Base-by-base conservation (phyloP, 345 rosid genomes). In the Ceriops zippeliana region DNA sequence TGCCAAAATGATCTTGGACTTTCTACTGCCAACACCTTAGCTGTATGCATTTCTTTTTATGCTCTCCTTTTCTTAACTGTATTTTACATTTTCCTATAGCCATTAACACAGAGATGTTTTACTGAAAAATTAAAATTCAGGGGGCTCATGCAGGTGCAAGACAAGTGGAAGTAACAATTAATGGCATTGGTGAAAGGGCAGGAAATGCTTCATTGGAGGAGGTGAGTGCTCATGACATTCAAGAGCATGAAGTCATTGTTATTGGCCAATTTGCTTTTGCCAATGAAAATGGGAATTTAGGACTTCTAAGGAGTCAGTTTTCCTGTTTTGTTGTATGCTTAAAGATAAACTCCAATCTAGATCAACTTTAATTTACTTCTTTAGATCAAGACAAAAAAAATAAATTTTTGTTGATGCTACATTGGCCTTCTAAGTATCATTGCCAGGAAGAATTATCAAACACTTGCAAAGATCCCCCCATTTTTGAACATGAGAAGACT, bases 1-100 rank as follows among this genome's bases (percentile, higher is more conserved):
- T 95, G 99, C 69, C 99, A 95, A 78, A 90, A 95, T 78, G 99
- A 92, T 92, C 99, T 95, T 83, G 99, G 99, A 62, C 99, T 95
- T 84, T 86, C 99, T 61, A 89, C 99, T 28, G 98, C 99, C 82
- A 95, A 95, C 78, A 86, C 97, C 52, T 75, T 95, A 80, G 83
- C 93, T 65, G 99, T 95, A 86, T 77, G 83, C 27, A 31, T 31
- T 65, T 53, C 20, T 52, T 63, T 61, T 67, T 66, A 17, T 52
- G 8, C 62, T 59, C n/a, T 73, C 1, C 61, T 53, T 19, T 7
- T 11, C 57, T 11, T 15, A 46, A 21, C 27, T 34, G 37, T 42
- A 10, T 11, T 13, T 17, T 46, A 52, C 16, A 42, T 42, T 42
- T 42, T 42, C 49, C 49, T 0, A 42, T 42, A 13, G 49, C 49